Evolutionary conservation across 2,329 filamentous ascomycete genomes (phyloP).

Genomic region (Colletotrichum siamense): DNA sequence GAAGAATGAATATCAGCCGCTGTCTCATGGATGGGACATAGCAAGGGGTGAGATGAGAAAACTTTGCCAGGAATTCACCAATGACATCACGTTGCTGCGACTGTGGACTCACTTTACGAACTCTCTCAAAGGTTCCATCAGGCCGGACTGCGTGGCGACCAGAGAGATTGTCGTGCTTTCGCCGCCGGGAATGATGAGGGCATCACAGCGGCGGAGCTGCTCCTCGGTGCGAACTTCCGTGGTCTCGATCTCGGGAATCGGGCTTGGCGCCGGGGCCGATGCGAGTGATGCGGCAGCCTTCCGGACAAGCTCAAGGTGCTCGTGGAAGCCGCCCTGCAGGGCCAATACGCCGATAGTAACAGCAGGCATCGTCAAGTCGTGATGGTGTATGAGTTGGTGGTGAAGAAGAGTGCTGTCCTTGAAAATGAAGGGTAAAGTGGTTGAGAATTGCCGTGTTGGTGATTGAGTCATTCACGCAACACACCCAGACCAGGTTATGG

Average conservation of each 20-base stretch:
- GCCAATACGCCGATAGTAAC: conserved; percentile 69
- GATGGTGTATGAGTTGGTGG: not conserved
- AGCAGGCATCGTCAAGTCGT: not conserved
- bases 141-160: conserved; percentile 79
- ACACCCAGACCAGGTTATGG: not conserved
- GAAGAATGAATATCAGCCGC: not conserved
- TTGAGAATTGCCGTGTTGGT: not conserved
- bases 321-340: conserved; percentile 90
- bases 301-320: conserved; percentile 81
- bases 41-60: not conserved
- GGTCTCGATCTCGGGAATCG: conserved; percentile 54
- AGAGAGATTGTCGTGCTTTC: conserved; percentile 95
- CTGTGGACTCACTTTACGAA: conserved; percentile 80
- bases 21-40: not conserved
- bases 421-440: not conserved
- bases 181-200: conserved; percentile 88
- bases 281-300: conserved; percentile 65
- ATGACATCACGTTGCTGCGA: not conserved
- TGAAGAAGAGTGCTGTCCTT: not conserved
- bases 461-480: conserved; percentile 8
- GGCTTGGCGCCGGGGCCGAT: conserved; percentile 21
- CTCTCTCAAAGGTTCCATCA: conserved; percentile 83
- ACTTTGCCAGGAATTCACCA: not conserved
- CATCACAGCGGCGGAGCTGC: conserved; percentile 78
- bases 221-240: conserved; percentile 79